Conservation (phyloP, 2,329 filamentous ascomycete genomes). For the Monosporascus sp. region DNA sequence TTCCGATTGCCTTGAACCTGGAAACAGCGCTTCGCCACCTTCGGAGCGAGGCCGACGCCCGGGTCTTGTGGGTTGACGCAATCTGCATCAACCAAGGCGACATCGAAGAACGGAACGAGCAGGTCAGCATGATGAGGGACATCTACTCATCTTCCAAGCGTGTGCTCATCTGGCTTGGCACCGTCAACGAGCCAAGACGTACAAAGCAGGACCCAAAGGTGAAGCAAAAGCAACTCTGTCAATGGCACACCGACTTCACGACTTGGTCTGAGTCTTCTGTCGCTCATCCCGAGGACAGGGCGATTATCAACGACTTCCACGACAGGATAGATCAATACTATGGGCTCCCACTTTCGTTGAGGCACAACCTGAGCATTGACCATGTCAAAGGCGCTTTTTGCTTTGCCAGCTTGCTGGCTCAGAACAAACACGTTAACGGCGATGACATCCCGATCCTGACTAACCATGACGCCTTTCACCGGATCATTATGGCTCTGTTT, state of each 20-base stretch:
- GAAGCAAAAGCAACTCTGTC: neutral
- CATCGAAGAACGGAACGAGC: neutral
- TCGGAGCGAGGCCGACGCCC: neutral
- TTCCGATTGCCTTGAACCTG: neutral
- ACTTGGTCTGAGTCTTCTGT: neutral
- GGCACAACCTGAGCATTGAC: neutral
- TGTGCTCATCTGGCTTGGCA: neutral
- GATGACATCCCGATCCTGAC: neutral
- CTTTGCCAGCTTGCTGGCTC: neutral
- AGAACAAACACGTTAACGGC: neutral
- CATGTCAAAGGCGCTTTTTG: neutral
- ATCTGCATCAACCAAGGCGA: neutral
- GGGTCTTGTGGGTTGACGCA: neutral
- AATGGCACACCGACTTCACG: neutral
- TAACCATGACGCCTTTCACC: neutral
- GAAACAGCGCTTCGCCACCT: neutral
- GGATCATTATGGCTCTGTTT: neutral
- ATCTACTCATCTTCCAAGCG: neutral
- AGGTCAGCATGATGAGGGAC: neutral
- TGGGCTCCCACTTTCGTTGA: neutral
- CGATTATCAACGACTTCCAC: neutral
- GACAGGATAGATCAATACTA: neutral
- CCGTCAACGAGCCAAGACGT: neutral
- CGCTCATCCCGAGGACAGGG: neutral
- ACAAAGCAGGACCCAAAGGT: neutral